Conservation (phyloP, 2,329 filamentous ascomycete species). For the Stagonosporopsis chrysanthemi region DNA sequence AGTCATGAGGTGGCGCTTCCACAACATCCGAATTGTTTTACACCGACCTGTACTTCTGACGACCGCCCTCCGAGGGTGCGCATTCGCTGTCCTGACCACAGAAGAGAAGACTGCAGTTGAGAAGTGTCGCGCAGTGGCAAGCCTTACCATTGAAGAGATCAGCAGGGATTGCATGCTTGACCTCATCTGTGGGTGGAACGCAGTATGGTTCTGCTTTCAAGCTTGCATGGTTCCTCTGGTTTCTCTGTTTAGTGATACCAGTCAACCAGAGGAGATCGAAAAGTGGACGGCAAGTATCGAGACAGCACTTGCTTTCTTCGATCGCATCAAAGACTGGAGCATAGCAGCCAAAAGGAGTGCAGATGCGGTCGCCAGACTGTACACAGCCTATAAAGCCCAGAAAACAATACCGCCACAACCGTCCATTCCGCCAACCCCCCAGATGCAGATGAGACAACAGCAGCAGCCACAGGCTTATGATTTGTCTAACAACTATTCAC, state of each 20-base stretch:
- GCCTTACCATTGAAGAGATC: conserved; percentile 76
- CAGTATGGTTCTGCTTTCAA: conserved; percentile 82
- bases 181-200: conserved; percentile 82
- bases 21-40: conserved; percentile 78
- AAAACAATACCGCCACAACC: conserved; percentile 23
- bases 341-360: conserved; percentile 55
- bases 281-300: conserved; percentile 54
- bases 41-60: conserved; percentile 75
- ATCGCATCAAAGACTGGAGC: conserved; percentile 53
- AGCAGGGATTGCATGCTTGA: conserved; percentile 73
- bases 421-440: conserved; percentile 18
- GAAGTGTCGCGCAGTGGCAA: conserved; percentile 73
- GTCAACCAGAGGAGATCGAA: conserved; percentile 49
- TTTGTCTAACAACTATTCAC: conserved; percentile 26
- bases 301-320: conserved; percentile 53
- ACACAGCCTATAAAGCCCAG: conserved; percentile 50
- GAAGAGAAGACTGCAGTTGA: conserved; percentile 74
- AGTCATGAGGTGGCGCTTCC: conserved; percentile 84
- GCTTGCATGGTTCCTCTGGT: conserved; percentile 81
- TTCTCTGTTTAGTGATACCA: conserved; percentile 72
- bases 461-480: conserved; percentile 19
- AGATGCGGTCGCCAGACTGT: conserved; percentile 53
- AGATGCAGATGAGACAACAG: conserved; percentile 22
- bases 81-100: conserved; percentile 59
- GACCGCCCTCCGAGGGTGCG: conserved; percentile 64